A percentile compares a stretch with the other conserved stretches of the same genome.
phyloP scores from a whole-genome alignment of 148 eudicot species.

The Polygonum maritimum region DNA sequence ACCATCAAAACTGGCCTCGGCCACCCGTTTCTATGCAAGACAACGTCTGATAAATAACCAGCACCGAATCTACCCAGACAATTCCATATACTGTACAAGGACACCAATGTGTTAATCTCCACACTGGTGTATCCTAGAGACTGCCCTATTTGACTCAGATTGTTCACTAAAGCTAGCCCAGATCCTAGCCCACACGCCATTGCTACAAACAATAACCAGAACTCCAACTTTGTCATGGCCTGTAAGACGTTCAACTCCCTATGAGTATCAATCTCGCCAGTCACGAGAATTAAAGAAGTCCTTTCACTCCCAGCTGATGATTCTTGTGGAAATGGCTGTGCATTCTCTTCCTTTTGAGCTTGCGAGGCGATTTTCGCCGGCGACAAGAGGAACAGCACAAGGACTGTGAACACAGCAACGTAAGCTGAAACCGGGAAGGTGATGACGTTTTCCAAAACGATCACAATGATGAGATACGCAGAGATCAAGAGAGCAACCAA shows the following conservation, averaged over 20 bases:
- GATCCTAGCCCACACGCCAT: constrained; percentile 95
- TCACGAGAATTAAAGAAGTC: constrained; percentile 15
- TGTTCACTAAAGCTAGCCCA: constrained; percentile 79
- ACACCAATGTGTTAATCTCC: constrained; percentile 55
- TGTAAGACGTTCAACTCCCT: constrained; percentile 41
- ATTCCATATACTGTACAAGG: constrained; percentile 91
- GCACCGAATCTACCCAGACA: constrained; percentile 92
- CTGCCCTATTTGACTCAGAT: constrained; percentile 82
- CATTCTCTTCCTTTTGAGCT: constrained; percentile 37
- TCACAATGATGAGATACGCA: constrained; percentile 55
- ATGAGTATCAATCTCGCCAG: constrained; percentile 12
- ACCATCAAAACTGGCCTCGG: constrained; percentile 57
- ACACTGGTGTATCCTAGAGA: constrained; percentile 53
- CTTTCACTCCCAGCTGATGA: constrained; percentile 7
- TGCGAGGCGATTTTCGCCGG: constrained; percentile 43
- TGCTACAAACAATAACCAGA: constrained; percentile 74
- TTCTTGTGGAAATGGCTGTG: constrained; percentile 12
- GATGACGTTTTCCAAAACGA: constrained; percentile 50
- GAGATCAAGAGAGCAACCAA: constrained; percentile 49
- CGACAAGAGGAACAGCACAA: constrained; percentile 43
- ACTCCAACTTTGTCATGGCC: constrained; percentile 52
- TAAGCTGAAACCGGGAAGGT: constrained; percentile 44
- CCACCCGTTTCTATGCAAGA: constrained; percentile 51
- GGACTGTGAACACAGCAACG: constrained; percentile 26
- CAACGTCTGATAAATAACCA: constrained; percentile 66